Evolutionary conservation across 495 filamentous ascomycete genomes (phyloP), one percentile per base, ranked within the genome.

Genomic region (Cryomyces minteri): DNA sequence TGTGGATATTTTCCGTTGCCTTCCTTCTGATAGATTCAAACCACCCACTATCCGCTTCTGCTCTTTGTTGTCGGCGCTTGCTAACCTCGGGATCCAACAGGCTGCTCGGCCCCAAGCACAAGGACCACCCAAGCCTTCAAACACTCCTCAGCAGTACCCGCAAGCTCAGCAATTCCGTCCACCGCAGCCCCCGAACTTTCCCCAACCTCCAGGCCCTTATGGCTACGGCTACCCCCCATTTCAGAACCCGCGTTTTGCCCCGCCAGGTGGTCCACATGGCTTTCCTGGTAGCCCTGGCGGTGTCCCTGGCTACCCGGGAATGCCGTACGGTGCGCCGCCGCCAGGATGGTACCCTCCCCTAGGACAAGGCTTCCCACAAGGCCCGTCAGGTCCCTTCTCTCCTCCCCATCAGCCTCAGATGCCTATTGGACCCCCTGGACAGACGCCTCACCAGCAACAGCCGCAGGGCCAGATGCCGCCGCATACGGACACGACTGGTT

Each of bases 1-100:
- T 93, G 86, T 88, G 74, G 86, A 93, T 65, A 80, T 83, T 81
- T 92, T 85, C 88, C 54, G 87, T 94, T 95, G 88, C 87, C 87
- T 94, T 95, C 88, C 87, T 94, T 92, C 87, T 95, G 87, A 86
- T 51, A 39, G n/a, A n/a, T 32, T 39, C 29, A 14, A 25, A 25
- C 1, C 1, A 25, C 18, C 18, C 18, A 25, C 18, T 25, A 2
- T 25, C 18, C 18, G 18, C 18, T 25, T 25, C 18, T 25, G 18
- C 18, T 25, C 18, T 25, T 25, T 25, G 18, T 25, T 25, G 18
- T 25, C 18, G 18, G 18, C 18, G 18, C 18, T 25, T 25, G 18
- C 18, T 25, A 25, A 25, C 18, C 18, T 2, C 18, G 2, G 18
- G 2, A 25, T 25, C 18, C 2, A 25, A 25, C 18, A 25, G 18